These are phyloP conservation scores for Elasticomyces elasticus DNA, from an alignment of 495 filamentous ascomycete genomes.

Conservation along the genomic window DNA sequence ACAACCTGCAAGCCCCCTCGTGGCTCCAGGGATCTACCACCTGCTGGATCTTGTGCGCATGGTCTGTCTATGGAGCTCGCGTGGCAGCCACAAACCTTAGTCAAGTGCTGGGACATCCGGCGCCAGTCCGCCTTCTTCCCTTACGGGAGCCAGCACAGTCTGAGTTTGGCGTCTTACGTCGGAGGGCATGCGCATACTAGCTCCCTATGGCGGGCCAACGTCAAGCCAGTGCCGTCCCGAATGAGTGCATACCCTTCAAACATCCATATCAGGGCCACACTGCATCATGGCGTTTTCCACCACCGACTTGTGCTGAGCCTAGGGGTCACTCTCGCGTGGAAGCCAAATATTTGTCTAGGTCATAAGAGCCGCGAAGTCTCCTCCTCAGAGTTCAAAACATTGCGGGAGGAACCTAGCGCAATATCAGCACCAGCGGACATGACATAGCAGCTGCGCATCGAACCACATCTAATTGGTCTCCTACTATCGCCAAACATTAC, in stretches of 20 bases:
- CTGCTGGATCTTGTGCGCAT: background rate
- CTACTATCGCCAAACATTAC: conserved; percentile 6
- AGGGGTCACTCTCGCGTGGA: too few relatives aligned
- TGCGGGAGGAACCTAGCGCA: background rate
- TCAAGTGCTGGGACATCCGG: background rate
- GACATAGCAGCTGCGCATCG: background rate
- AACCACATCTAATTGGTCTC: conserved; percentile 5
- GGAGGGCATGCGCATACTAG: background rate
- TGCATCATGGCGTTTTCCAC: background rate
- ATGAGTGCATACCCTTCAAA: background rate
- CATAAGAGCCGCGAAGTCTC: background rate
- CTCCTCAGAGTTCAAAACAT: background rate
- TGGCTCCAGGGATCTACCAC: background rate
- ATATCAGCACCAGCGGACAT: background rate
- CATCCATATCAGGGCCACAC: background rate
- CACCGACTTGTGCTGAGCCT: background rate
- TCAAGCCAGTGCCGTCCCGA: background rate
- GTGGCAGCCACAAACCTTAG: background rate
- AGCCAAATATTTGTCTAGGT: too few relatives aligned
- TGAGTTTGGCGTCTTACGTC: background rate
- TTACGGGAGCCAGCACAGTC: background rate
- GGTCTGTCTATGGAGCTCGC: background rate
- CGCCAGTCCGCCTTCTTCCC: background rate
- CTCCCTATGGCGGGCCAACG: background rate
- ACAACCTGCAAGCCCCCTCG: background rate